Evolutionary conservation across 345 rosid genomes (phyloP).

Genomic region (Eucalyptus globulus): DNA sequence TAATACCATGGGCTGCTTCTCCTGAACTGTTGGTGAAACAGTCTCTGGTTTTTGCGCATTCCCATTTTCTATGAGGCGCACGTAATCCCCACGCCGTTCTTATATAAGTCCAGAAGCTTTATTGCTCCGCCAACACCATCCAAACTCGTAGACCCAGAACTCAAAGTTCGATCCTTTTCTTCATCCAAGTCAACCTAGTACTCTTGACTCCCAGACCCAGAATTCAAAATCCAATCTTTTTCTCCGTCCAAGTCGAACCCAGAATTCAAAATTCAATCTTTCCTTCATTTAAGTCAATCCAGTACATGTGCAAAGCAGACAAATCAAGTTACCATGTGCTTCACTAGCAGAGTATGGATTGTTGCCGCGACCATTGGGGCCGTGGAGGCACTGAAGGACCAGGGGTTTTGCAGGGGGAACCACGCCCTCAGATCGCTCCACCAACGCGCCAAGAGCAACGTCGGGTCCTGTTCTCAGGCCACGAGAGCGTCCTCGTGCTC

Average conservation of each 20-base stretch:
- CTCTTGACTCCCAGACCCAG: background rate
- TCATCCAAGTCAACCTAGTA: background rate
- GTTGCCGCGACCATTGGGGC: conserved; percentile 5
- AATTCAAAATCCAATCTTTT: background rate
- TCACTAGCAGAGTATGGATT: background rate
- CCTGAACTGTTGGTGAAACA: background rate
- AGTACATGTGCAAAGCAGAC: background rate
- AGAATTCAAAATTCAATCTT: background rate
- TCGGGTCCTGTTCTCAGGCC: conserved; percentile 29
- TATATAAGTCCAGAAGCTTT: background rate
- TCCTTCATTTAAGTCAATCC: background rate
- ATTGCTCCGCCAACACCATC: background rate
- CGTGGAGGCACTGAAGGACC: conserved; percentile 13
- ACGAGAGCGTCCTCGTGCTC: background rate
- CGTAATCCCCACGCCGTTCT: background rate
- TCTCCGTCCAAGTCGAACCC: background rate
- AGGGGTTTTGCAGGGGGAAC: conserved; percentile 16
- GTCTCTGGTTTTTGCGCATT: background rate
- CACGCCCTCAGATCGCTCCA: background rate
- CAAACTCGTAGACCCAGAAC: background rate
- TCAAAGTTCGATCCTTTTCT: background rate
- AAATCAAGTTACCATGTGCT: background rate
- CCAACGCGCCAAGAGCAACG: background rate
- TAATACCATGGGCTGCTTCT: background rate
- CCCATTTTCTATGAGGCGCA: background rate